Conservation (phyloP, 1,284 basidiomycete species). For the Heterobasidion annosum region DNA sequence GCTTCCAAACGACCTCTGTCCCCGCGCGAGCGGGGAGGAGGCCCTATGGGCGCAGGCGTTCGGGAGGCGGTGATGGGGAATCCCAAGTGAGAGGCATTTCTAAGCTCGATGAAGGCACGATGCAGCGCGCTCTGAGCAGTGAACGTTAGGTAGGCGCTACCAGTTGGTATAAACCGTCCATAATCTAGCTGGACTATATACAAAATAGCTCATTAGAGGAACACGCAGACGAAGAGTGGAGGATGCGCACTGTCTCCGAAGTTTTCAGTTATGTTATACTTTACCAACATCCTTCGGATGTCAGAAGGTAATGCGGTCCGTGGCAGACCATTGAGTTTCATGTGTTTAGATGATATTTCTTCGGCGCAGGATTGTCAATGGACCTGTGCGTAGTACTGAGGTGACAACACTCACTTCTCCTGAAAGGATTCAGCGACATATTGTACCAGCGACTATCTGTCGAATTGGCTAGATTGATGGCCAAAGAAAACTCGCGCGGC, state of each 20-base stretch:
- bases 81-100: slow-evolving; percentile 34
- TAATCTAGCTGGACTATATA: slow-evolving; percentile 50
- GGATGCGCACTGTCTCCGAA: slow-evolving; percentile 37
- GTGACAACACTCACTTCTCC: not conserved
- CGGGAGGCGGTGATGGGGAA: slow-evolving; percentile 20
- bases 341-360: slow-evolving; percentile 16
- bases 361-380: not conserved
- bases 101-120: slow-evolving; percentile 32
- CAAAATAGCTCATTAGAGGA: not conserved
- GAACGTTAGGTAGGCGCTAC: slow-evolving; percentile 46
- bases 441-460: no score
- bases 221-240: not conserved
- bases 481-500: no score
- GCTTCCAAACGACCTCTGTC: slow-evolving; percentile 30
- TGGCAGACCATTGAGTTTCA: slow-evolving; percentile 40
- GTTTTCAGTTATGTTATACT: slow-evolving; percentile 34
- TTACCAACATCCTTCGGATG: slow-evolving; percentile 39
- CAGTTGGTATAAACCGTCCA: slow-evolving; percentile 45
- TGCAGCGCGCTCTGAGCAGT: slow-evolving; percentile 32
- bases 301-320: slow-evolving; percentile 44
- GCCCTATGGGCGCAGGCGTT: slow-evolving; percentile 5
- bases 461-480: no score
- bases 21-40: slow-evolving; percentile 27
- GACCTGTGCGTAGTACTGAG: not conserved
- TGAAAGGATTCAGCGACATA: no score